A percentile compares a stretch with the other conserved stretches of the same genome.
Conservation (phyloP, 176 grass and related monocot genomes). For the Oryza officinalis region DNA sequence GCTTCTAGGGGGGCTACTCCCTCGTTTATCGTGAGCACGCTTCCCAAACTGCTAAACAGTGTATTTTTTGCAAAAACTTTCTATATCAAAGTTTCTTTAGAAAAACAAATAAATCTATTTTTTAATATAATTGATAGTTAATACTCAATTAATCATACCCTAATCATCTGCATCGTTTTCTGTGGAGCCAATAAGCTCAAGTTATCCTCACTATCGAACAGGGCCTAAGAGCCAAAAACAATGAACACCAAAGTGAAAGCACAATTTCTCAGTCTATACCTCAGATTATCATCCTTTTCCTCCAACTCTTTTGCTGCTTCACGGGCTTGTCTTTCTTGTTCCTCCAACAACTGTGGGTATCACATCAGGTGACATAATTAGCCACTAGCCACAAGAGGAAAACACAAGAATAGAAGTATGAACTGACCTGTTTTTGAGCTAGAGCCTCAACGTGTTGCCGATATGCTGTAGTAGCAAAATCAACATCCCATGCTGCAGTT, state of each 20-base stretch:
- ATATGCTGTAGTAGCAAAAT: conserved; percentile 92
- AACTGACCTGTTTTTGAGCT: conserved; percentile 80
- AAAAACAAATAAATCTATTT: too few species aligned
- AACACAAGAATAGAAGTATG: conserved; percentile 31
- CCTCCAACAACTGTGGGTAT: conserved; percentile 82
- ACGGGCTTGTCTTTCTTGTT: conserved; percentile 78
- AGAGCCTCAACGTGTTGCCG: conserved; percentile 94
- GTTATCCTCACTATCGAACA: too few species aligned
- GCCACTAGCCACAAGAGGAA: background rate
- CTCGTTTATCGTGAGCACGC: too few species aligned
- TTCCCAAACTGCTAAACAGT: too few species aligned
- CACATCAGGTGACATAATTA: conserved; percentile 27
- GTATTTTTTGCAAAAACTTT: too few species aligned
- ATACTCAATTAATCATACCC: too few species aligned
- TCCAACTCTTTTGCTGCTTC: conserved; percentile 67
- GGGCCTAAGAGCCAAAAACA: background rate
- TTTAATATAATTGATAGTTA: too few species aligned
- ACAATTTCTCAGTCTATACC: conserved; percentile 47
- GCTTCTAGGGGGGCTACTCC: too few species aligned
- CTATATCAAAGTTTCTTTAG: too few species aligned
- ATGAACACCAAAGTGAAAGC: background rate
- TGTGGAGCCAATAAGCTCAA: too few species aligned
- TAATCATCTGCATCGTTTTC: too few species aligned
- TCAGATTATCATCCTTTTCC: conserved; percentile 57
- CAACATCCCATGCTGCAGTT: conserved; percentile 94